Evolutionary conservation across 305 asterid species (phyloP).

Genomic region (Vinca major): DNA sequence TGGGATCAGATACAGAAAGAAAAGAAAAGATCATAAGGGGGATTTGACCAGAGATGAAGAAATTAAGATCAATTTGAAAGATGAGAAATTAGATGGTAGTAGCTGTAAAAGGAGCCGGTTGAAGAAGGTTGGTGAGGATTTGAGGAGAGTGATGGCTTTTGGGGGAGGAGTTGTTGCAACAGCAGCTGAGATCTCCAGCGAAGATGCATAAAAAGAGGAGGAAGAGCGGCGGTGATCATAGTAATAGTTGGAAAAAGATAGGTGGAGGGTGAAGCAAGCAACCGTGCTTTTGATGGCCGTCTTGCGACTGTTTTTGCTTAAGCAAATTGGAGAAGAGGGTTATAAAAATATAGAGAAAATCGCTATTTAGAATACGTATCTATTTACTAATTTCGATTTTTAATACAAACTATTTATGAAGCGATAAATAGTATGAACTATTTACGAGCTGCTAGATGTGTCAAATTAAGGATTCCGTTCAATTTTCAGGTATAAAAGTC

Average conservation of each 20-base stretch:
- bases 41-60: slow-evolving; percentile 7
- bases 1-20: slow-evolving; percentile 54
- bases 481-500: no score
- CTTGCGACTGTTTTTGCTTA: slow-evolving; percentile 51
- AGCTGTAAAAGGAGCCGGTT: not conserved
- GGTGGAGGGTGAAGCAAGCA: slow-evolving; percentile 59
- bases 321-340: not conserved
- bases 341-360: not conserved
- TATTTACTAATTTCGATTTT: not conserved
- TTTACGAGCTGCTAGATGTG: no score
- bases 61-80: slow-evolving; percentile 11
- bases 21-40: slow-evolving; percentile 11
- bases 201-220: slow-evolving; percentile 22
- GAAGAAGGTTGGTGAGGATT: slow-evolving; percentile 12
- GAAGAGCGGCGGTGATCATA: slow-evolving; percentile 14
- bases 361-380: no score
- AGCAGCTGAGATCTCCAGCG: slow-evolving; percentile 22
- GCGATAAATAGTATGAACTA: no score
- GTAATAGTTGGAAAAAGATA: slow-evolving; percentile 17
- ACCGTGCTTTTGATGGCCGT: slow-evolving; percentile 59
- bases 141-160: slow-evolving; percentile 35
- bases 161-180: slow-evolving; percentile 27
- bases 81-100: not conserved
- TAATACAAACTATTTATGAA: no score
- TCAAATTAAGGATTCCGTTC: no score